Base-by-base conservation (phyloP, 164 flowering plant species). In the grape (Vitis vinifera) region DNA sequence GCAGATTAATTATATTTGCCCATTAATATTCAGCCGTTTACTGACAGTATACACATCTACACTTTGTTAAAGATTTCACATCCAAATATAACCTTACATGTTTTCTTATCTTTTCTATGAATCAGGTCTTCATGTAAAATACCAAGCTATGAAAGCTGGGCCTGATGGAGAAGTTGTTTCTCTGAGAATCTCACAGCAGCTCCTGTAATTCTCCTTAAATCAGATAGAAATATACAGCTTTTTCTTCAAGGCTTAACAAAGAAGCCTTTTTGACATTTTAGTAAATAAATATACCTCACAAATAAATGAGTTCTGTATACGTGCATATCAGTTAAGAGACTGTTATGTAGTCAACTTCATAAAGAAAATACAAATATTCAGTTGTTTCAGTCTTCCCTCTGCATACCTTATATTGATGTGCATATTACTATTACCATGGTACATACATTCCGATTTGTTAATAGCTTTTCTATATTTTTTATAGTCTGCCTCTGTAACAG, bases 101-200 rank as follows among this genome's bases (percentile, higher is more conserved):
- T 51, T 1, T 68, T 16, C 47, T 50, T 59, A 48, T 47, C 48
- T 51, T 13, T 71, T 68, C 4, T 53, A 8, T 68, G 76, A 59
- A 73, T 63, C 94, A 94, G 98, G 96, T 16, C 78, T 92, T 56
- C 86, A 87, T 12, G 83, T 89, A 11, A 90, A 83, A 66, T 94
- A 82, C 77, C 91, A 89, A 0, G 75, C 68, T 17, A 91, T 94
- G 98, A 88, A 72, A 78, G 84, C 84, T 60, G 96, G 89, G 73
- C 63, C 66, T 19, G 82, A 82, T 52, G 92, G 96, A 10, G 84
- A 87, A 75, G 81, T 90, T 68, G 89, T 94, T 70, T 77, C 96
- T 3, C 89, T 94, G 19, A 86, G 97, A 77, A 82, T 94, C 68
- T 88, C 96, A 68, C 97, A 94, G 89, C 97, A 94, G 81, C 97